These are phyloP conservation scores for Eutrema heterophyllum DNA, from an alignment of 345 rosid genomes.

Conservation along the genomic window DNA sequence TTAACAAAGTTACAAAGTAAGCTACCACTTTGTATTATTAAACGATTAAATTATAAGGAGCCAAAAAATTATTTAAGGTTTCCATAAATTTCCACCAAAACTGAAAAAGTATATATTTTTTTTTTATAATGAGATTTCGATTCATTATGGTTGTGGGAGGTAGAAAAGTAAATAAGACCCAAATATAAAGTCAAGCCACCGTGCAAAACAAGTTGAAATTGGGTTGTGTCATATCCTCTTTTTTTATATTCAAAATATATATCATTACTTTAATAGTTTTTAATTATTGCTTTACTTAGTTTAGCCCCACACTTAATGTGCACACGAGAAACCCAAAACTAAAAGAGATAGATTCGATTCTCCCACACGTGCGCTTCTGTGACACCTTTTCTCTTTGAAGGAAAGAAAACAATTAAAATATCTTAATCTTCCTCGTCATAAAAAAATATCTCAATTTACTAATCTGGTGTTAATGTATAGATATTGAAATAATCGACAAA, in stretches of 20 bases:
- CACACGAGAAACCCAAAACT: slow-evolving; percentile 24
- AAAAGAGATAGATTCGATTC: slow-evolving; percentile 31
- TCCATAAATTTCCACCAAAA: not conserved
- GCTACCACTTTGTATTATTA: slow-evolving; percentile 6
- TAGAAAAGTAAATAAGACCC: slow-evolving; percentile 18
- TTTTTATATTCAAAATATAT: not conserved
- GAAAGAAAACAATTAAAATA: not conserved
- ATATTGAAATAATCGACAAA: not conserved
- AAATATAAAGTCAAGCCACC: slow-evolving; percentile 35
- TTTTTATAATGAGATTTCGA: not conserved
- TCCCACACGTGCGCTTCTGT: slow-evolving; percentile 34
- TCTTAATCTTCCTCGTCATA: not conserved
- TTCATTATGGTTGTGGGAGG: not conserved
- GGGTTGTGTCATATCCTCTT: not conserved
- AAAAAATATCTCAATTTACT: not conserved
- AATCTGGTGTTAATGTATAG: not conserved
- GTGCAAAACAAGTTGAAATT: slow-evolving; percentile 35
- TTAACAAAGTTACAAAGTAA: slow-evolving; percentile 3
- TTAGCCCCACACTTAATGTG: slow-evolving; percentile 30
- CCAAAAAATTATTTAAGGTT: not conserved
- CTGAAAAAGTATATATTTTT: not conserved
- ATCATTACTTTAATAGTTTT: not conserved
- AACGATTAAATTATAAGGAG: not conserved
- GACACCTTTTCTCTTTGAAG: slow-evolving; percentile 8
- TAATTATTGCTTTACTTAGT: slow-evolving; percentile 1